A percentile compares a stretch with the other conserved stretches of the same genome.
These are phyloP conservation scores for Aureobasidium namibiae DNA, from an alignment of 2,329 filamentous ascomycete species.

Conservation along the genomic window DNA sequence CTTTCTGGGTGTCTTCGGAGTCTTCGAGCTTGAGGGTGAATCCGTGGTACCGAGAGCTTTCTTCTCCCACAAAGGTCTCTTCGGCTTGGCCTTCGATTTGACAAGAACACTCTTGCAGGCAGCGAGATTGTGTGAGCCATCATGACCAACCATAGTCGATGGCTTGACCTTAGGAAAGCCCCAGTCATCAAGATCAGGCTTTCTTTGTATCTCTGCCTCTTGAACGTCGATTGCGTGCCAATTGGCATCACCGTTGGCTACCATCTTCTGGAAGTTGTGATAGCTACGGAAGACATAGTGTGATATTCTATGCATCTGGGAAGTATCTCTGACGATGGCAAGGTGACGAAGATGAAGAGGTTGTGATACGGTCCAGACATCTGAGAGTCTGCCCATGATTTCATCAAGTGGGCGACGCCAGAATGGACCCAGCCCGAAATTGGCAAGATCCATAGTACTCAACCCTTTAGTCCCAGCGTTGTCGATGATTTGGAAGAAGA, in stretches of 20 bases:
- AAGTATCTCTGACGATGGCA: constrained; percentile 47
- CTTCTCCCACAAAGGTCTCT: background rate
- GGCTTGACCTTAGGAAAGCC: constrained; percentile 35
- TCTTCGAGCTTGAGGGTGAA: background rate
- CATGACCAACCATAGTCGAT: constrained; percentile 29
- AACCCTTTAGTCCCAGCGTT: constrained; percentile 40
- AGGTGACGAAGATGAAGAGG: constrained; percentile 49
- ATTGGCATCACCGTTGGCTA: constrained; percentile 39
- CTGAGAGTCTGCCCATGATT: constrained; percentile 43
- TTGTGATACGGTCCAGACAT: constrained; percentile 51
- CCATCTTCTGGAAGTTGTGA: constrained; percentile 44
- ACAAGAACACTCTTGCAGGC: constrained; percentile 24
- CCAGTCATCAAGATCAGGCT: constrained; percentile 34
- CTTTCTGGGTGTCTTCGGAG: background rate
- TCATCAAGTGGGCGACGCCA: constrained; percentile 49
- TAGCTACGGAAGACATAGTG: constrained; percentile 50
- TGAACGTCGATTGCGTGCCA: constrained; percentile 42
- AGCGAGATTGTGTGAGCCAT: constrained; percentile 36
- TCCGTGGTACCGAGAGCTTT: background rate
- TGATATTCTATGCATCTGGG: constrained; percentile 37
- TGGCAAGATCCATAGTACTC: constrained; percentile 36
- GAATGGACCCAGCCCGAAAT: constrained; percentile 37
- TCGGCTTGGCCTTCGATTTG: background rate
- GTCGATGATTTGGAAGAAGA: constrained; percentile 43
- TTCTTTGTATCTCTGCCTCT: constrained; percentile 16